phyloP scores from a whole-genome alignment of 2,329 filamentous ascomycete genomes.

The Parastagonospora avenae region DNA sequence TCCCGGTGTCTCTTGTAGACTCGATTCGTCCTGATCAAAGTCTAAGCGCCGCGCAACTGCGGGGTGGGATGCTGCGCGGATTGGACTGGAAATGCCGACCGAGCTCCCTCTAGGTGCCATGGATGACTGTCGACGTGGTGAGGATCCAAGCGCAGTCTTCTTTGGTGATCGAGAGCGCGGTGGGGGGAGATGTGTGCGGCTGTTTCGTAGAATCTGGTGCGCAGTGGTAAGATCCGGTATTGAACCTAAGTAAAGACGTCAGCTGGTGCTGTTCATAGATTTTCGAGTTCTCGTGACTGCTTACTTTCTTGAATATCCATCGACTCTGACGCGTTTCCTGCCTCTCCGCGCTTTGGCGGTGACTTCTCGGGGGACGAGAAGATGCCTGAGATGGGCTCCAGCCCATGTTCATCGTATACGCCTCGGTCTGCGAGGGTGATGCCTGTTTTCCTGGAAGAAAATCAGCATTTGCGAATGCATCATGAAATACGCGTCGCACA shows the following conservation, averaged over 20 bases:
- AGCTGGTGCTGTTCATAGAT: background rate
- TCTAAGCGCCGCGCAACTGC: slow-evolving; percentile 62
- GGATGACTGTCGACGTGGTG: slow-evolving; percentile 66
- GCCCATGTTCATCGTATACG: slow-evolving; percentile 85
- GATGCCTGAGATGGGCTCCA: slow-evolving; percentile 84
- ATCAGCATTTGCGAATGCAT: slow-evolving; percentile 7
- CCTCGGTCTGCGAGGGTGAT: slow-evolving; percentile 78
- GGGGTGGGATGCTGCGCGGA: slow-evolving; percentile 38
- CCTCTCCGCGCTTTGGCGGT: slow-evolving; percentile 50
- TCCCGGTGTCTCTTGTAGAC: slow-evolving; percentile 35
- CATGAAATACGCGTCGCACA: slow-evolving; percentile 18
- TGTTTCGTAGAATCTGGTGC: slow-evolving; percentile 53
- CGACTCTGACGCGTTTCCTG: slow-evolving; percentile 59
- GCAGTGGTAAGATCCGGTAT: slow-evolving; percentile 55
- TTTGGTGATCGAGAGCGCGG: slow-evolving; percentile 63
- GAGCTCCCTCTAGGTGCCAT: slow-evolving; percentile 61
- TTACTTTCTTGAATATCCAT: slow-evolving; percentile 70
- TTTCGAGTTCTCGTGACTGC: slow-evolving; percentile 19
- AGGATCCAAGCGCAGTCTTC: slow-evolving; percentile 64
- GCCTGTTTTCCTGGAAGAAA: slow-evolving; percentile 80
- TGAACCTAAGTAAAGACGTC: slow-evolving; percentile 47
- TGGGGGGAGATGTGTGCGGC: slow-evolving; percentile 53
- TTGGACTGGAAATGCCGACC: slow-evolving; percentile 31
- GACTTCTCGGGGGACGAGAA: slow-evolving; percentile 83
- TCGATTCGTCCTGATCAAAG: slow-evolving; percentile 54